Evolutionary conservation across 2,329 filamentous ascomycete genomes (phyloP), one percentile per base, ranked within the genome.

Genomic region (Trichothecium roseum): DNA sequence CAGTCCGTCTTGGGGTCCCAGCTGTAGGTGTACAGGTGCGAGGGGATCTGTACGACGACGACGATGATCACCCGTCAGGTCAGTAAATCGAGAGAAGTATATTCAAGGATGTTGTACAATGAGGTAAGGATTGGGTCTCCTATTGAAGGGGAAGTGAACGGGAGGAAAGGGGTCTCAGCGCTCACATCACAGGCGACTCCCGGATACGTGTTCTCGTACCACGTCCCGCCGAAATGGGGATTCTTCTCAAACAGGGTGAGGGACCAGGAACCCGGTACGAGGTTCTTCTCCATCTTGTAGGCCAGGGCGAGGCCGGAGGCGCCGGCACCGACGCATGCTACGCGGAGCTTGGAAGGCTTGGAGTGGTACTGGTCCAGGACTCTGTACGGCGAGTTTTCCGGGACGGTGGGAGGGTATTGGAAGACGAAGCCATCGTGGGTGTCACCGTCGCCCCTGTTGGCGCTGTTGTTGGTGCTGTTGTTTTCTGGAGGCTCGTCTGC

Each of bases 1-100:
- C 37, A 51, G 48, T 18, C 57, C 64, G 2, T 74, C 72, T 52
- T 77, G 61, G 47, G 73, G 74, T 3, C 66, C 66, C 12, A 63
- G 70, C 50, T 77, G 70, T 43, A 78, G 69, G 7, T 78, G 57
- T 31, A 75, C 48, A 18, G 73, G 69, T 54, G 77, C 52, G 47
- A 78, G 74, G 27, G 64, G 56, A 47, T 75, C 78, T 38, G 5
- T 13, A 8, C 4, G 27, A 29, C n/a, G n/a, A n/a, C n/a, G n/a
- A n/a, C n/a, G n/a, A 18, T 30, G 9, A 28, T 28, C n/a, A n/a
- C n/a, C n/a, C n/a, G n/a, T n/a, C n/a, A n/a, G n/a, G n/a, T n/a
- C n/a, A n/a, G n/a, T n/a, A n/a, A n/a, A n/a, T n/a, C n/a, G n/a
- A n/a, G n/a, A n/a, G n/a, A n/a, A n/a, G n/a, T n/a, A n/a, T n/a